Conservation (phyloP, 1,284 basidiomycete species). For the Ceratobasidium sp. region DNA sequence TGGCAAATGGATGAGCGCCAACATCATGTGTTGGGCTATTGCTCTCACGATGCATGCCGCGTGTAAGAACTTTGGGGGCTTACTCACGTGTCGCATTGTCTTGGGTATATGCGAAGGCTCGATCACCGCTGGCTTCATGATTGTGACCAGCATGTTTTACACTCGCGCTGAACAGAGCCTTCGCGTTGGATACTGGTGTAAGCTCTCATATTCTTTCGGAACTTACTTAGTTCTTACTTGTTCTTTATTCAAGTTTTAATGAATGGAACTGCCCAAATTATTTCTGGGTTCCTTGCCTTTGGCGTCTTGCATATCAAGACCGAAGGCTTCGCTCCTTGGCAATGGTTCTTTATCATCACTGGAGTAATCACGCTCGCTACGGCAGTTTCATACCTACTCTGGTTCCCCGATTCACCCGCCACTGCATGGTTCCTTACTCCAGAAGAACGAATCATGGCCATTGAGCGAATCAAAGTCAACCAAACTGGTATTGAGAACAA, state of each 20-base stretch:
- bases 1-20: slow-evolving; percentile 55
- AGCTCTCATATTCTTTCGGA: background rate
- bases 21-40: slow-evolving; percentile 56
- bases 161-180: slow-evolving; percentile 57
- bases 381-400: slow-evolving; percentile 35
- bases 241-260: slow-evolving; percentile 10
- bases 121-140: slow-evolving; percentile 56
- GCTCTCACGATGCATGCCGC: slow-evolving; percentile 52
- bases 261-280: slow-evolving; percentile 52
- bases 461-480: slow-evolving; percentile 56
- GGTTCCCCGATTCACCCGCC: slow-evolving; percentile 53
- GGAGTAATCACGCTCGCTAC: slow-evolving; percentile 51
- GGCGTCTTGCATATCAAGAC: slow-evolving; percentile 55
- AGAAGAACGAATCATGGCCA: slow-evolving; percentile 55
- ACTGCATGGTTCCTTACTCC: slow-evolving; percentile 55
- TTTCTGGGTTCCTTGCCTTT: slow-evolving; percentile 57
- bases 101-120: slow-evolving; percentile 57
- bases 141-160: slow-evolving; percentile 57
- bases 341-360: slow-evolving; percentile 57
- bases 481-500: slow-evolving; percentile 62
- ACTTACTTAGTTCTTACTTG: background rate
- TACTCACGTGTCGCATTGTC: slow-evolving; percentile 55
- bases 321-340: slow-evolving; percentile 48
- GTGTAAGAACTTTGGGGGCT: slow-evolving; percentile 51
- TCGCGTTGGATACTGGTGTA: slow-evolving; percentile 54